A percentile compares a stretch with the other conserved stretches of the same genome.
phyloP scores from a whole-genome alignment of 345 rosid genomes.

The Eucalyptus urophylla region DNA sequence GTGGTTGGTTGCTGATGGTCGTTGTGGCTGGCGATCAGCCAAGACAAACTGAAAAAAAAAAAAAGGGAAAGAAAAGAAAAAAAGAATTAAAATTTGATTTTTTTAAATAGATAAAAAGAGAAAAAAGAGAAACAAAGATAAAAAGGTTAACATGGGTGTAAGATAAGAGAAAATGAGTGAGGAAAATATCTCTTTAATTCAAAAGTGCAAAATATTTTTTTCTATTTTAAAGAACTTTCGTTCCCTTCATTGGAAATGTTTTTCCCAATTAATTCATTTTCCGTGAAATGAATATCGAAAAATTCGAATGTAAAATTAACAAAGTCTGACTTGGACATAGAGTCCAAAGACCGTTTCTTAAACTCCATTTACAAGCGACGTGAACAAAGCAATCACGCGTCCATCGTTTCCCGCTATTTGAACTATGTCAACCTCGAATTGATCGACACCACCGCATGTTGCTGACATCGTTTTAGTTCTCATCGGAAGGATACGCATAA shows the following conservation, averaged over 20 bases:
- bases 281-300: accelerated
- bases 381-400: neutral
- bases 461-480: neutral
- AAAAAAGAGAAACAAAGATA: too few relatives aligned
- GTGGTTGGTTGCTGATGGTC: accelerated
- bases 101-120: too few relatives aligned
- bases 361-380: neutral
- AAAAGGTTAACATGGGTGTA: too few relatives aligned
- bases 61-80: too few relatives aligned
- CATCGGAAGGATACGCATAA: neutral
- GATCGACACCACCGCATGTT: neutral
- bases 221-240: too few relatives aligned
- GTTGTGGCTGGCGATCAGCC: accelerated
- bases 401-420: neutral
- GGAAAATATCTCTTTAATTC: too few relatives aligned
- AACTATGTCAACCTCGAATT: neutral
- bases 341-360: neutral
- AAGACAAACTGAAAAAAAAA: too few relatives aligned
- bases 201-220: too few relatives aligned
- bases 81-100: too few relatives aligned
- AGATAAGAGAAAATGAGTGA: too few relatives aligned
- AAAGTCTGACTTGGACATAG: neutral
- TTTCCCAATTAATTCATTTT: too few relatives aligned
- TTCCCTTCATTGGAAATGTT: accelerated
- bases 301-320: accelerated